Evolutionary conservation across 371 early-diverging fungal species (phyloP), one percentile per base, ranked within the genome.

Genomic region (Lichtheimia corymbifera): DNA sequence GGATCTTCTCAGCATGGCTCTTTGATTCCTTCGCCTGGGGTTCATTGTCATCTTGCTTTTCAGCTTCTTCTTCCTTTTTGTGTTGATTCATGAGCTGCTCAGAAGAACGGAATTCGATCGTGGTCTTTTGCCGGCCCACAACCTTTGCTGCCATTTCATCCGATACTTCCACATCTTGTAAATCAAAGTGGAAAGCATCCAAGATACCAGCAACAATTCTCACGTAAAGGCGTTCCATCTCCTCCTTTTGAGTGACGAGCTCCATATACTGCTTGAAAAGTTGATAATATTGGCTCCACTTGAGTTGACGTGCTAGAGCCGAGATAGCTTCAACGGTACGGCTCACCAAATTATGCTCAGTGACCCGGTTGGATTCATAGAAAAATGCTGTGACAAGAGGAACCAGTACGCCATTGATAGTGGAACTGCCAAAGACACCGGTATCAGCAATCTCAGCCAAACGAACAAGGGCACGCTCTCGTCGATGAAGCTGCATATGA

Each of bases 401-500:
- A 2, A 96, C 68, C 59, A 98, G 91, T 47, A 97, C 82, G 57
- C 84, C 79, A 17, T 86, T 79, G 53, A 94, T 72, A 17, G 85
- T 88, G 2, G 79, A 55, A 3, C 85, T 65, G 22, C 80, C 79
- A 51, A 89, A 72, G 18, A 64, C 59, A 18, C 74, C 77, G 35
- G 63, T 60, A 5, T 72, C 63, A 24, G 77, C 78, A 40, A 72
- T 68, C 12, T 88, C 88, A 11, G 88, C 80, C 58, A 98, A 83
- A 22, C 95, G 87, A 49, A 75, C 72, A 55, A 97, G 64, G 0
- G 97, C 94, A 55, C 94, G 87, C 14, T 87, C 63, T 57, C 98
- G 92, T 59, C 97, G 90, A 71, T 97, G 96, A 7, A 88, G 65
- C 78, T 98, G 99, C 66, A 97, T 83, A 67, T 98, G 99, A 63